Percentiles rank a stretch among this genome's conserved stretches.
These are phyloP conservation scores for Ceratobasidium sp. DNA, from an alignment of 1,284 basidiomycete species.

Conservation along the genomic window DNA sequence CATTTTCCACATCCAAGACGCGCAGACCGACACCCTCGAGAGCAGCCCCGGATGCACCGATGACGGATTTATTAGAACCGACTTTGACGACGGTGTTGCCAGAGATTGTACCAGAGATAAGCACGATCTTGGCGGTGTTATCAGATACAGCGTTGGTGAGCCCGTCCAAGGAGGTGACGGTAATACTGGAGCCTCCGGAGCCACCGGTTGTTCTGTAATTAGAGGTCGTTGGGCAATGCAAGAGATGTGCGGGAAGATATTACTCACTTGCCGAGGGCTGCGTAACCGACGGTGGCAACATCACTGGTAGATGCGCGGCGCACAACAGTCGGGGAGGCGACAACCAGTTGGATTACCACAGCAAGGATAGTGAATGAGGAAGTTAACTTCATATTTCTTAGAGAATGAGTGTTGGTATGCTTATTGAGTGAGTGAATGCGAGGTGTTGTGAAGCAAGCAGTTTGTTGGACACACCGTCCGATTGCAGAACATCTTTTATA, in stretches of 20 bases:
- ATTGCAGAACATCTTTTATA: no score
- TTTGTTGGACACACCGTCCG: neutral
- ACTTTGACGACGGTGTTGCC: slow-evolving; percentile 24
- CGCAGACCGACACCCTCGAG: slow-evolving; percentile 19
- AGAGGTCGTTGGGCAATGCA: neutral
- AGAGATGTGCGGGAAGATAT: neutral
- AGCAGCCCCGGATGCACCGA: neutral
- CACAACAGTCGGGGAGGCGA: neutral
- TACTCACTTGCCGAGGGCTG: neutral
- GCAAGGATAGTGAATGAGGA: slow-evolving; percentile 5
- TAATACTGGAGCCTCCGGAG: slow-evolving; percentile 10
- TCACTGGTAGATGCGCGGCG: slow-evolving; percentile 7
- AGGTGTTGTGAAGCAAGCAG: neutral
- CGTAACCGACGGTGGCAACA: slow-evolving; percentile 12
- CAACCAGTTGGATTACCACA: neutral
- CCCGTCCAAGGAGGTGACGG: slow-evolving; percentile 11
- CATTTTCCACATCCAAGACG: slow-evolving; percentile 7
- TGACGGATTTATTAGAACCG: slow-evolving; percentile 2
- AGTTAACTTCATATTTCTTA: neutral
- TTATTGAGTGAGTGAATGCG: neutral
- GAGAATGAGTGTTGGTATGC: neutral
- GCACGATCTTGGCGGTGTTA: slow-evolving; percentile 55
- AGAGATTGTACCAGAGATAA: slow-evolving; percentile 47
- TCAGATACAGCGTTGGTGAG: slow-evolving; percentile 52
- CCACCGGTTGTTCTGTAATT: slow-evolving; percentile 20